A percentile compares a stretch with the other conserved stretches of the same genome.
These are phyloP conservation scores for Termitomyces bulborhizus DNA, from an alignment of 768 basidiomycete species.

Conservation along the genomic window DNA sequence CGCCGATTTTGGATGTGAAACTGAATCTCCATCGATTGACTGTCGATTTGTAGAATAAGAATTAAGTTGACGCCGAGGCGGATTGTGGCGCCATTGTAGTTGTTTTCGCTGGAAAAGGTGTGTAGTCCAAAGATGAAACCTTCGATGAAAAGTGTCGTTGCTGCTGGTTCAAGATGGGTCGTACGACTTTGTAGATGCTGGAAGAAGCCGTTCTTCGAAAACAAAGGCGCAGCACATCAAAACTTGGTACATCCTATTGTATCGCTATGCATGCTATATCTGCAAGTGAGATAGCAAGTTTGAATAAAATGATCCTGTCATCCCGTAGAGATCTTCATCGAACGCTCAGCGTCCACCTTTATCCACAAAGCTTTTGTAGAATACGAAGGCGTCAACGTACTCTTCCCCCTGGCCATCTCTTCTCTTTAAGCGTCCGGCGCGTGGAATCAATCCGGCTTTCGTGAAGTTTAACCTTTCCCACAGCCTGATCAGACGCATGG, in stretches of 20 bases:
- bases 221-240: background rate
- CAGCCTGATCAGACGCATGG: constrained; percentile 30
- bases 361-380: constrained; percentile 71
- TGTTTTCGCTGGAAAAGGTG: background rate
- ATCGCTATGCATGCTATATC: background rate
- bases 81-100: background rate
- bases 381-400: constrained; percentile 82
- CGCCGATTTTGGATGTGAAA: background rate
- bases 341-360: constrained; percentile 8
- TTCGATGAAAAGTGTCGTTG: background rate
- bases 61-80: too few species aligned
- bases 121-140: background rate
- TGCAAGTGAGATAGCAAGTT: background rate
- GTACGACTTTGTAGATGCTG: too few species aligned
- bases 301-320: background rate
- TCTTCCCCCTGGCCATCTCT: constrained; percentile 74
- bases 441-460: constrained; percentile 71
- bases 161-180: background rate
- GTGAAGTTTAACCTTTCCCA: constrained; percentile 84
- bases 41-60: background rate
- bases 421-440: constrained; percentile 64
- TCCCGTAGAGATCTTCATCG: background rate
- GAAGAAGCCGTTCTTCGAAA: too few species aligned
- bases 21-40: background rate
- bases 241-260: background rate